Conservation (phyloP, 495 filamentous ascomycete genomes). For the Neurospora sp. region DNA sequence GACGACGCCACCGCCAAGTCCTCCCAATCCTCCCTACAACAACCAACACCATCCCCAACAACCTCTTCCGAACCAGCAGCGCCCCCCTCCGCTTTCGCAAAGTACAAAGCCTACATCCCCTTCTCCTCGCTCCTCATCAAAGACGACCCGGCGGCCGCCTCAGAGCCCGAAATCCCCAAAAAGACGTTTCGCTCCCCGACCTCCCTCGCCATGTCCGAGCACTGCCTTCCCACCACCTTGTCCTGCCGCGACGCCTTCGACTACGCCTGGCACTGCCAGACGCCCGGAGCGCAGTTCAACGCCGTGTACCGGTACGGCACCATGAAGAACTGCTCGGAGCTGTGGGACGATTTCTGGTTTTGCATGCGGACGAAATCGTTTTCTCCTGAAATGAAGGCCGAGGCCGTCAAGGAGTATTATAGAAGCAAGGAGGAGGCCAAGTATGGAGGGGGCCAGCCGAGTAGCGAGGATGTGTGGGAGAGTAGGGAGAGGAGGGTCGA, state of each 20-base stretch:
- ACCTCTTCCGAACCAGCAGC: not conserved
- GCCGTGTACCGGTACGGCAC: constrained; percentile 74
- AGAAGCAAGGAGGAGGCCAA: constrained; percentile 55
- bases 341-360: constrained; percentile 88
- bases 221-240: constrained; percentile 68
- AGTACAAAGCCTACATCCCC: not conserved
- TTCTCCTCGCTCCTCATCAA: constrained; percentile 4
- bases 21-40: constrained; percentile 1
- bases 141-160: constrained; percentile 8
- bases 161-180: constrained; percentile 2
- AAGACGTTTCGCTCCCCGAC: constrained; percentile 8
- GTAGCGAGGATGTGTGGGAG: constrained; percentile 91
- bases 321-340: constrained; percentile 61
- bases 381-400: constrained; percentile 30
- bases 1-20: constrained; percentile 6
- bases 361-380: constrained; percentile 57
- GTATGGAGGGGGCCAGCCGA: constrained; percentile 55
- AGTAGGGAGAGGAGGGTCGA: constrained; percentile 43
- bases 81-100: constrained; percentile 8
- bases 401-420: constrained; percentile 60
- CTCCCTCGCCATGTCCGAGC: constrained; percentile 36
- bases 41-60: not conserved
- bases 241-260: constrained; percentile 89
- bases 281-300: constrained; percentile 75
- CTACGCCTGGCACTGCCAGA: constrained; percentile 89